Percentiles rank a stretch among this genome's conserved stretches.
Conservation (phyloP, 768 basidiomycete species). For the Lyophyllum atratum region DNA sequence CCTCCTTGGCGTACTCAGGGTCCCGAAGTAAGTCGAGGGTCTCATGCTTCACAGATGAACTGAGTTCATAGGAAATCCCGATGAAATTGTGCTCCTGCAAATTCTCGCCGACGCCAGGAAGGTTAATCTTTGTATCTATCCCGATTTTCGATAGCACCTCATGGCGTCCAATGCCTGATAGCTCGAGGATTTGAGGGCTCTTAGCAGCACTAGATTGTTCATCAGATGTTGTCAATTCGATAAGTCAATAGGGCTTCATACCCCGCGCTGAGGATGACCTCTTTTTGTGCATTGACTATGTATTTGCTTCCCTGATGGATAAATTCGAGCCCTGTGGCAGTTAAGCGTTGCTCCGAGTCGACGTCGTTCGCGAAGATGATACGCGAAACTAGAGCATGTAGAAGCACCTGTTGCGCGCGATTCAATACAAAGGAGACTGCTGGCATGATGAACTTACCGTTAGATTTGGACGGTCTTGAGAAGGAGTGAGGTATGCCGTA, state of each 20-base stretch:
- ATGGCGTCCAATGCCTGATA: constrained; percentile 17
- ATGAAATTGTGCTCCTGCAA: constrained; percentile 15
- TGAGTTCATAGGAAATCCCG: constrained; percentile 10
- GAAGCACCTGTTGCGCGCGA: constrained; percentile 11
- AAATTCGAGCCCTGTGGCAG: constrained; percentile 52
- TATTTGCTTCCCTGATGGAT: constrained; percentile 27
- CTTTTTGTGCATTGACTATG: constrained; percentile 41
- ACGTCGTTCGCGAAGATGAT: constrained; percentile 24
- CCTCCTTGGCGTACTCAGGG: constrained; percentile 2
- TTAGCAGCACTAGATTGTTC: constrained; percentile 9
- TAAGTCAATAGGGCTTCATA: constrained; percentile 15
- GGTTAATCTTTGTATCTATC: constrained; percentile 12
- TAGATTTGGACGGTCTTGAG: constrained; percentile 9
- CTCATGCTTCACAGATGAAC: constrained; percentile 3
- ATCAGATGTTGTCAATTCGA: not conserved
- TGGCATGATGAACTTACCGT: constrained; percentile 22
- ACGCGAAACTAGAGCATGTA: constrained; percentile 23
- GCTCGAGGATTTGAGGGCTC: constrained; percentile 20
- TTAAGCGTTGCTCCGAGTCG: constrained; percentile 18
- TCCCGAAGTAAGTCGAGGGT: constrained; percentile 9
- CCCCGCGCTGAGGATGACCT: constrained; percentile 53
- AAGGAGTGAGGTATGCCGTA: constrained; percentile 24
- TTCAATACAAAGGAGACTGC: not conserved
- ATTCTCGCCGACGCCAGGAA: constrained; percentile 21
- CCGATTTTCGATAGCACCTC: constrained; percentile 12